phyloP scores from a whole-genome alignment of 257 asterid species.

The Fraxinus americana region DNA sequence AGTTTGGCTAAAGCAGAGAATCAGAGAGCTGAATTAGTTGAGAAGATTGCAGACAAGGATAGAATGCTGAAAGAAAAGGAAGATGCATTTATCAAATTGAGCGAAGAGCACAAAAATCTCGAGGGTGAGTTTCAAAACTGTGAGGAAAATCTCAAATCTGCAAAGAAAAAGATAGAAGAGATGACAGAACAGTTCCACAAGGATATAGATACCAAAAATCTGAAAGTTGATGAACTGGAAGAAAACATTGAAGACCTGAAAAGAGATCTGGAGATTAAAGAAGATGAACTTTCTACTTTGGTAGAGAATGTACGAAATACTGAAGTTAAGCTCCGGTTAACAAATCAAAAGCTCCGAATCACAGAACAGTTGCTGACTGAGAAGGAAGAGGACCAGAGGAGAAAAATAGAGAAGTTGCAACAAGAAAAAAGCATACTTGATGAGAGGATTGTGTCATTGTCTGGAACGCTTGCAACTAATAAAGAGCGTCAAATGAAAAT shows the following conservation, averaged over 20 bases:
- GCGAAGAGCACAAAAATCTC: slow-evolving; percentile 47
- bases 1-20: slow-evolving; percentile 45
- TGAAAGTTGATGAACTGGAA: slow-evolving; percentile 59
- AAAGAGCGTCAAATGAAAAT: slow-evolving; percentile 53
- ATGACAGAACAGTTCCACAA: slow-evolving; percentile 46
- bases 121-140: slow-evolving; percentile 41
- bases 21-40: slow-evolving; percentile 44
- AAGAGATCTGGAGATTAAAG: slow-evolving; percentile 82
- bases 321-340: slow-evolving; percentile 84
- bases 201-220: slow-evolving; percentile 40
- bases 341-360: slow-evolving; percentile 78
- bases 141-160: slow-evolving; percentile 52
- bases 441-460: slow-evolving; percentile 44
- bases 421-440: slow-evolving; percentile 53
- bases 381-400: slow-evolving; percentile 60
- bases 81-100: slow-evolving; percentile 47
- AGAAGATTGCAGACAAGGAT: slow-evolving; percentile 50
- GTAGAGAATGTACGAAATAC: slow-evolving; percentile 60
- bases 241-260: slow-evolving; percentile 61
- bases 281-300: slow-evolving; percentile 61
- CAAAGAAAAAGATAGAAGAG: slow-evolving; percentile 60
- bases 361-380: slow-evolving; percentile 75
- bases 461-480: slow-evolving; percentile 42
- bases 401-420: slow-evolving; percentile 67
- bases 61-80: slow-evolving; percentile 56